Base-by-base conservation (phyloP, 2,329 filamentous ascomycete genomes). In the Teratosphaeria pseudoeucalypti region DNA sequence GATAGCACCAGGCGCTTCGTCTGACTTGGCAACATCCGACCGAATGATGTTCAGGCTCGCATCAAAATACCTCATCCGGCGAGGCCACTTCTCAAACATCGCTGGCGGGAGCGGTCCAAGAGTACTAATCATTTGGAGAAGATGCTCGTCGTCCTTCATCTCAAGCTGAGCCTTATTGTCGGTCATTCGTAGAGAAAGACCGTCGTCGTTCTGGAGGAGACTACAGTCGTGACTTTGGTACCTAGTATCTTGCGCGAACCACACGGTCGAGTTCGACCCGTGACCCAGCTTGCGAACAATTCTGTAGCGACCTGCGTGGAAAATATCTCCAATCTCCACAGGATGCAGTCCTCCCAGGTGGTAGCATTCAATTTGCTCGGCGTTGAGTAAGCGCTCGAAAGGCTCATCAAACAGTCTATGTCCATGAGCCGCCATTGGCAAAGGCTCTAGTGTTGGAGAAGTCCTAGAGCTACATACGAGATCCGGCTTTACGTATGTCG, bases 261-360 rank as follows among this genome's bases (percentile, higher is more conserved):
- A 53, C 66, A 61, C 62, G 66, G 66, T 75, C 70, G 62, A 76
- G 68, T 56, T 76, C 1, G 68, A 68, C 58, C 72, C 74, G 63
- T 64, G 70, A 23, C 72, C 74, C 52, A 76, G 55, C 63, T 76
- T 77, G 60, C 73, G 71, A 2, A 74, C 52, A 27, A 77, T 62
- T 57, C 67, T 70, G 58, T 75, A 77, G 54, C 71, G 67, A 16
- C 63, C 68, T 32, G 67, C 29, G 27, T 65, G 62, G 10, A 75
- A 63, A 12, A 19, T 57, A 57, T 73, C 67, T 16, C 69, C 72
- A 0, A 76, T 62, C 1, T 58, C 57, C 16, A 74, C 63, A 34
- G 73, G 71, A 59, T 76, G 71, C 59, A 71, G 74, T 12, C 73
- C 66, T 11, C 71, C 72, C 34, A 58, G 56, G 5, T 6, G 10